Conservation (phyloP, 1,139 yeast species). For the Protomyces arabidopsidicola region DNA sequence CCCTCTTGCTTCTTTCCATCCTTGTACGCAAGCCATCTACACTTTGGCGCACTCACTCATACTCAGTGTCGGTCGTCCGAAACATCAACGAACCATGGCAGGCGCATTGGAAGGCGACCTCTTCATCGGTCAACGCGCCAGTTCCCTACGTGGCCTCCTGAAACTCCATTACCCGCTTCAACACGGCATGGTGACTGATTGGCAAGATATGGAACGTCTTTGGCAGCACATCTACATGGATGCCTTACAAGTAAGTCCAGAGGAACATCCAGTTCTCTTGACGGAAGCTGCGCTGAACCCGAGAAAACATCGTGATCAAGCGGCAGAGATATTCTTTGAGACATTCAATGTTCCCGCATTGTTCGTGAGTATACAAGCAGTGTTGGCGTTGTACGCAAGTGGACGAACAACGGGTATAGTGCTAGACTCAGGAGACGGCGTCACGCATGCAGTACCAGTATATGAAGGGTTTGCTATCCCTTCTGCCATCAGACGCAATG, state of each 20-base stretch:
- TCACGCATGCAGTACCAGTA: slow-evolving; percentile 80
- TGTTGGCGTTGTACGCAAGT: slow-evolving; percentile 75
- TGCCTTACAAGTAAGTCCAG: slow-evolving; percentile 53
- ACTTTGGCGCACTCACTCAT: neutral
- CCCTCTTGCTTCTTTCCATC: slow-evolving; percentile 58
- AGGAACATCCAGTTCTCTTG: slow-evolving; percentile 77
- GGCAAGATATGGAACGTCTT: slow-evolving; percentile 79
- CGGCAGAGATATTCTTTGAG: slow-evolving; percentile 78
- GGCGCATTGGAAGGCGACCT: slow-evolving; percentile 61
- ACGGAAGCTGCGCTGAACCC: slow-evolving; percentile 92
- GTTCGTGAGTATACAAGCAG: slow-evolving; percentile 79
- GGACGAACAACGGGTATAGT: slow-evolving; percentile 91
- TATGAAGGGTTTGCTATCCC: slow-evolving; percentile 82
- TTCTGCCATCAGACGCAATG: slow-evolving; percentile 66
- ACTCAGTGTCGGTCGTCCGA: slow-evolving; percentile 67
- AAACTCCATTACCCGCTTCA: slow-evolving; percentile 65
- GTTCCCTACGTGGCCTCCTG: slow-evolving; percentile 67
- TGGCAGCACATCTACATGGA: slow-evolving; percentile 64
- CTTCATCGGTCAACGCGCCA: slow-evolving; percentile 73
- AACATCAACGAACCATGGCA: slow-evolving; percentile 79
- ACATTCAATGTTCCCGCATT: slow-evolving; percentile 81
- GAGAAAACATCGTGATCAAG: slow-evolving; percentile 58
- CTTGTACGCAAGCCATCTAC: slow-evolving; percentile 38
- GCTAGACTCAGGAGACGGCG: slow-evolving; percentile 89
- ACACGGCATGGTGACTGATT: slow-evolving; percentile 76